Base-by-base conservation (phyloP, 2,329 filamentous ascomycete genomes). In the Huntiella abstrusa region DNA sequence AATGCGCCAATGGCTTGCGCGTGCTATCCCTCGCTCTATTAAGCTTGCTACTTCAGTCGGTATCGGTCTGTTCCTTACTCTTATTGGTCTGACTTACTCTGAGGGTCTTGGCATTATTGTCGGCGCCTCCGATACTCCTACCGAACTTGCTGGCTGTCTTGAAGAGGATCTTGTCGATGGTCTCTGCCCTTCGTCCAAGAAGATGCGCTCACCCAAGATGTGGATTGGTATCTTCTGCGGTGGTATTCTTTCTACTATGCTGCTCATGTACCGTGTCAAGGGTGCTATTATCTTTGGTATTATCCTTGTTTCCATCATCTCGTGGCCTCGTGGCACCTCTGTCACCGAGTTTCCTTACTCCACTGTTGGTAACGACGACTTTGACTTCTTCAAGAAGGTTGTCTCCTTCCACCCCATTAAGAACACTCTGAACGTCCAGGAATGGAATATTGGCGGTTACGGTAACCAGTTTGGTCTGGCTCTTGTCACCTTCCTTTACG, bases 151-250 rank as follows among this genome's bases (percentile, higher is more conserved):
- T 7, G 85, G 84, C 19, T 88, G 83, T 59, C 64, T 57, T 28
- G 56, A 55, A 10, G 49, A 38, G 5, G 46, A 47, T 11, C 60
- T 65, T 4, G 54, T 54, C 16, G 55, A 60, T 39, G 80, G 79
- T 7, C 55, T 73, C 5, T 91, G 53, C 58, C 71, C 73, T 0
- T 63, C 65, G 43, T 62, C 56, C 33, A 66, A 72, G 46, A 86
- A 86, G 69, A 88, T 93, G 83, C 75, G 83, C 51, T 83, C 72
- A 55, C 82, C 84, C 1, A 75, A 79, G 17, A 75, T 92, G 73
- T 93, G 85, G 85, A 70, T 92, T 44, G 85, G 84, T 34, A 86
- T 92, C 54, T 91, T 92, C 66, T 83, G 80, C 54, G 83, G 84
- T 38, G 83, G 84, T 50, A 70, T 92, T 52, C 63, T 92, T 42